phyloP scores from a whole-genome alignment of 768 basidiomycete species.

The Xerocomellus dryophilus region DNA sequence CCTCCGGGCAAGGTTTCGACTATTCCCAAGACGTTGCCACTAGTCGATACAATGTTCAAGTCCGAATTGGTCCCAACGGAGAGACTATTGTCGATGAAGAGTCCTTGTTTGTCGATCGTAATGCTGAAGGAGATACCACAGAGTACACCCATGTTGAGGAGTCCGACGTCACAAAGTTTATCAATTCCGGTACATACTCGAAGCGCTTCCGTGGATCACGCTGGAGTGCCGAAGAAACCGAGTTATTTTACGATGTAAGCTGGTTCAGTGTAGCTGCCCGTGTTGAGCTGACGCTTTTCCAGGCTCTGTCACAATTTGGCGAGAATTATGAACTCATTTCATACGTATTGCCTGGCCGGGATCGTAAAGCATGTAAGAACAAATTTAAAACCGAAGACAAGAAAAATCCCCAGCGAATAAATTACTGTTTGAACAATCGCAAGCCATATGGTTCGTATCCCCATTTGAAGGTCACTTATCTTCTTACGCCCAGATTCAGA shows the following conservation, averaged over 20 bases:
- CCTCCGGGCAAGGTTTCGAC: constrained; percentile 63
- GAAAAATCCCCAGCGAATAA: constrained; percentile 73
- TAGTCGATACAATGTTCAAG: constrained; percentile 79
- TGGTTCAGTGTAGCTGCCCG: neutral
- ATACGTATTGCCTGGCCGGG: constrained; percentile 77
- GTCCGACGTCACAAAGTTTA: constrained; percentile 79
- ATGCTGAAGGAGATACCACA: constrained; percentile 62
- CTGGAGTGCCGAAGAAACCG: constrained; percentile 90
- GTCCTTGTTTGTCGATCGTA: constrained; percentile 75
- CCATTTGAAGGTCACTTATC: neutral
- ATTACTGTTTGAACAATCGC: constrained; percentile 68
- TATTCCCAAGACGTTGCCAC: constrained; percentile 62
- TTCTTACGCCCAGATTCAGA: constrained; percentile 40
- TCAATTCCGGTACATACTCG: constrained; percentile 79
- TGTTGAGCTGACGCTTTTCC: constrained; percentile 10
- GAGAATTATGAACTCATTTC: constrained; percentile 94
- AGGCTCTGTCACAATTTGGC: constrained; percentile 89
- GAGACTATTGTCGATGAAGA: constrained; percentile 86
- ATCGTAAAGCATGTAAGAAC: constrained; percentile 86
- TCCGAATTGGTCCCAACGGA: constrained; percentile 84
- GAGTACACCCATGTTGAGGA: constrained; percentile 78
- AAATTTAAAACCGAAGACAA: constrained; percentile 92
- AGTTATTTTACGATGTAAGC: constrained; percentile 79
- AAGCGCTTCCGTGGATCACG: constrained; percentile 78
- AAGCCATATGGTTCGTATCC: constrained; percentile 65